Evolutionary conservation across 805 yeast genomes (phyloP).

Genomic region (Schwanniomyces sp.): DNA sequence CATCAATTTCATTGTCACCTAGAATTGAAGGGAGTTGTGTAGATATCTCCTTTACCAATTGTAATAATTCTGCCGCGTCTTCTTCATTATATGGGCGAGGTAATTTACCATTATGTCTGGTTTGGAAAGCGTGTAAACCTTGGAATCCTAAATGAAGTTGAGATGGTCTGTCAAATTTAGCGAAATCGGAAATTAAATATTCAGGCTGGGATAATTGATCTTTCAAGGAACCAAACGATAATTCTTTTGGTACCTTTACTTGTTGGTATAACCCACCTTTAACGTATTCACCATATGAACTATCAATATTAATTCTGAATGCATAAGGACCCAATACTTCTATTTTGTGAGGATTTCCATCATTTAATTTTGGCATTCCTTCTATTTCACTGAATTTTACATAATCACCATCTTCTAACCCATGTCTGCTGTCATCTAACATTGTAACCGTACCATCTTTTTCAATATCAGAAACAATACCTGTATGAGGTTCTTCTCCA

Average conservation of each 20-base stretch:
- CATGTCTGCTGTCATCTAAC: conserved; percentile 90
- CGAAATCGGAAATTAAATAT: conserved; percentile 78
- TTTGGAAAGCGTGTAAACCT: conserved; percentile 76
- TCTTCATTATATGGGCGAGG: conserved; percentile 77
- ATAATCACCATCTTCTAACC: conserved; percentile 86
- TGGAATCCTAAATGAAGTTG: conserved; percentile 91
- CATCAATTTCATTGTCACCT: conserved; percentile 56
- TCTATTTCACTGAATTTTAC: conserved; percentile 85
- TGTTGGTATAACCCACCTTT: conserved; percentile 92
- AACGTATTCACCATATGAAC: conserved; percentile 58
- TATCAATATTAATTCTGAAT: conserved; percentile 65
- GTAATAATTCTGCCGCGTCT: conserved; percentile 69
- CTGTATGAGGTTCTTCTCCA: conserved; percentile 89
- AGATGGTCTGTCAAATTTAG: conserved; percentile 89
- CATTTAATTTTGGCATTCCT: conserved; percentile 74
- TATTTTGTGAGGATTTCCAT: conserved; percentile 70
- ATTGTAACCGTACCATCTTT: conserved; percentile 88
- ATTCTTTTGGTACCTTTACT: conserved; percentile 75
- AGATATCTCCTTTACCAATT: conserved; percentile 59
- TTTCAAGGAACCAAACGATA: conserved; percentile 62
- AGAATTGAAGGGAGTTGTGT: conserved; percentile 56
- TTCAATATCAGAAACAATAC: conserved; percentile 89
- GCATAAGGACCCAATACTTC: conserved; percentile 95
- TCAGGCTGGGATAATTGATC: conserved; percentile 78
- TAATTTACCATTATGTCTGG: conserved; percentile 57